phyloP scores from a whole-genome alignment of 345 rosid species.

The Melaleuca alternifolia region DNA sequence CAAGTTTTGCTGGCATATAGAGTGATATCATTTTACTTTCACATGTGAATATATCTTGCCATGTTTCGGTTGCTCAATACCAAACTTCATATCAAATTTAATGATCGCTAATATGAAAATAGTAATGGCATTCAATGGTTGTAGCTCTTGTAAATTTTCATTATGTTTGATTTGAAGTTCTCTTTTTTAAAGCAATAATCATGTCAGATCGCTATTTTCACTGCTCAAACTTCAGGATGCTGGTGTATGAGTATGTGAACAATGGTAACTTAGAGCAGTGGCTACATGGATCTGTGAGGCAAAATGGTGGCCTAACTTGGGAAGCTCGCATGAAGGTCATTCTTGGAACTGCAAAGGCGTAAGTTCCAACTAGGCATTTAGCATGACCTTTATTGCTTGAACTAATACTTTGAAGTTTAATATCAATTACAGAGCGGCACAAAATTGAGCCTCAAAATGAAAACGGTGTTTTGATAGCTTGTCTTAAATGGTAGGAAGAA shows the following conservation, averaged over 20 bases:
- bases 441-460: neutral
- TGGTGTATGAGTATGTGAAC: constrained; percentile 81
- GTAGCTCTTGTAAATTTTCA: neutral
- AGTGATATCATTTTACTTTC: neutral
- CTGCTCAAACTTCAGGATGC: constrained; percentile 39
- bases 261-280: constrained; percentile 84
- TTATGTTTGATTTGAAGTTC: neutral
- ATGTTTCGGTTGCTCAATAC: neutral
- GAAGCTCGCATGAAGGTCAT: constrained; percentile 77
- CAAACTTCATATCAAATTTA: neutral
- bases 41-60: neutral
- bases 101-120: neutral
- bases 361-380: constrained; percentile 22
- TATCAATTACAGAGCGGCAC: neutral
- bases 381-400: neutral
- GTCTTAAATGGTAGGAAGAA: neutral
- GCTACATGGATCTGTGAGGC: constrained; percentile 60
- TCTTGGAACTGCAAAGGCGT: constrained; percentile 79
- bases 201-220: neutral
- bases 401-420: neutral
- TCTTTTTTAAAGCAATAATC: neutral
- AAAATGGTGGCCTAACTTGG: constrained; percentile 60
- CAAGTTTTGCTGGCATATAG: constrained; percentile 1
- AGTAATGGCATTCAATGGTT: neutral
- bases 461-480: neutral